Percentiles rank a stretch among this genome's conserved stretches.
Evolutionary conservation across 331 rosid genomes (phyloP).

Genomic region (Acacia pycnantha): DNA sequence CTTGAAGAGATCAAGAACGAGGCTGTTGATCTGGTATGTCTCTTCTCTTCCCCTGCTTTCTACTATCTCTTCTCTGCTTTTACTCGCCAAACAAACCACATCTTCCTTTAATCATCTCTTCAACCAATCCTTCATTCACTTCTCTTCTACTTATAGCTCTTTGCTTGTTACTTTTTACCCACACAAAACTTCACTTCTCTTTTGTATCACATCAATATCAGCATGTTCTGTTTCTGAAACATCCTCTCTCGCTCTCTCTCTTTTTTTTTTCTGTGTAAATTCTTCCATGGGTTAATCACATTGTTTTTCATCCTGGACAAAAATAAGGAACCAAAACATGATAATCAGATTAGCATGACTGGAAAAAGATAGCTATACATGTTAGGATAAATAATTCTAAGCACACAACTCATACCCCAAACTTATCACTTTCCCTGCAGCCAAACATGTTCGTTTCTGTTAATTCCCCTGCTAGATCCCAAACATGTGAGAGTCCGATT

Average conservation of each 20-base stretch:
- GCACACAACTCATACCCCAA: neutral
- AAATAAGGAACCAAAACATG: constrained; percentile 7
- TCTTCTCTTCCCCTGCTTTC: neutral
- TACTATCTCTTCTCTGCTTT: neutral
- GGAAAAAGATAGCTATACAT: neutral
- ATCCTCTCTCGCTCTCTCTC: no score
- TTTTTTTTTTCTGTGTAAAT: neutral
- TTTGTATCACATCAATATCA: neutral
- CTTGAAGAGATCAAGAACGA: constrained; percentile 86
- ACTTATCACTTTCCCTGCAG: constrained; percentile 22
- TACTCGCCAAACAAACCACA: neutral
- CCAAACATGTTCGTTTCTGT: constrained; percentile 35
- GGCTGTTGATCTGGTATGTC: constrained; percentile 77
- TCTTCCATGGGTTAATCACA: neutral
- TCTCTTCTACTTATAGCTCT: neutral
- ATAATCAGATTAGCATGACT: constrained; percentile 16
- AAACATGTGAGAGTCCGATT: constrained; percentile 33
- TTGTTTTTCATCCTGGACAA: constrained; percentile 2
- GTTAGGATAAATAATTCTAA: neutral
- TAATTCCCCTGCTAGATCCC: constrained; percentile 35
- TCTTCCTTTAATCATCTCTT: neutral
- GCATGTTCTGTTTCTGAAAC: neutral
- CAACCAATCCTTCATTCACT: neutral
- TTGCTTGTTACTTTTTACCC: neutral
- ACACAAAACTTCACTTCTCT: neutral